Evolutionary conservation across 2,329 filamentous ascomycete genomes (phyloP).

Genomic region (Verticillium tricorpus): DNA sequence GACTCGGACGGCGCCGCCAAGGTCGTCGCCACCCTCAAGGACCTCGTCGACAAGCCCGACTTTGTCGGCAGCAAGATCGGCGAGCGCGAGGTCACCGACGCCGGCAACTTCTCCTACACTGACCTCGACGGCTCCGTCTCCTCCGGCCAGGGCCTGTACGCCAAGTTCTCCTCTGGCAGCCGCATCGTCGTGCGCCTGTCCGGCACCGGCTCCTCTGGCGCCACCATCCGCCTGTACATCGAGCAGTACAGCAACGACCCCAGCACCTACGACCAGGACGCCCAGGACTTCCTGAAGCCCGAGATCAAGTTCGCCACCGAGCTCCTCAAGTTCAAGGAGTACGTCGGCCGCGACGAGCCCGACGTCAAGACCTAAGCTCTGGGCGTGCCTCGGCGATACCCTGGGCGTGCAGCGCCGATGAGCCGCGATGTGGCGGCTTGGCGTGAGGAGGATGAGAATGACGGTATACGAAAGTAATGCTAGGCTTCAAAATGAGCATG

Average conservation of each 20-base stretch:
- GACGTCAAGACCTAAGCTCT: constrained; percentile 82
- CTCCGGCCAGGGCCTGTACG: constrained; percentile 93
- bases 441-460: neutral
- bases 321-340: constrained; percentile 89
- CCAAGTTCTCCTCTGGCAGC: constrained; percentile 90
- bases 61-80: constrained; percentile 78
- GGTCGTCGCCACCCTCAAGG: constrained; percentile 75
- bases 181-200: constrained; percentile 93
- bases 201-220: constrained; percentile 90
- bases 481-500: neutral
- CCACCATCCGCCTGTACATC: constrained; percentile 94
- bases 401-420: neutral
- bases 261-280: constrained; percentile 72
- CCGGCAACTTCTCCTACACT: constrained; percentile 96
- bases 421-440: neutral
- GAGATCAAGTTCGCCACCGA: constrained; percentile 82
- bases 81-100: constrained; percentile 78
- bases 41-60: constrained; percentile 65
- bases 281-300: constrained; percentile 89
- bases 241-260: constrained; percentile 89
- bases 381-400: too few relatives aligned
- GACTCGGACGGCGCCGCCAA: constrained; percentile 88
- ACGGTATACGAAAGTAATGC: neutral
- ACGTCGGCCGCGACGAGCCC: constrained; percentile 85
- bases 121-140: constrained; percentile 96